Evolutionary conservation across 2,329 filamentous ascomycete species (phyloP), one percentile per base, ranked within the genome.

Genomic region (Venturia carpophila): DNA sequence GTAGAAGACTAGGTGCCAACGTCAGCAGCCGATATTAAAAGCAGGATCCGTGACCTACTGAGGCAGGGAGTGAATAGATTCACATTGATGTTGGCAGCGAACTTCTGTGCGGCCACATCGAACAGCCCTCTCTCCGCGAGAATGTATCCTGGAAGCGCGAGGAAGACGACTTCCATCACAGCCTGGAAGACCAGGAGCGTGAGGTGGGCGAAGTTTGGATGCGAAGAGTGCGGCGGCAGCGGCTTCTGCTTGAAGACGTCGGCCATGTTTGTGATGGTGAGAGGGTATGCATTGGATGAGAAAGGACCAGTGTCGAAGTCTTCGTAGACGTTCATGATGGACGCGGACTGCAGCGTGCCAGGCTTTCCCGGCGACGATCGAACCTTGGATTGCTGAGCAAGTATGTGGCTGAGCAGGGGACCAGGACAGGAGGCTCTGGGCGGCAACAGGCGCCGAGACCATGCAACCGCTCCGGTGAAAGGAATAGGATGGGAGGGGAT

Each of bases 11-110:
- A n/a, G 67, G 45, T 19, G 4, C 1, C 34, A 52, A 37, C 13
- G 21, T 60, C 60, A 66, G 62, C 39, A 30, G 55, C 21, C 27
- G 17, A 27, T 66, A 27, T 15, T 5, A 27, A 56, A 15, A 58
- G 13, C 13, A n/a, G 1, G 21, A 61, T 13, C 39, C 13, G 27
- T 60, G 43, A 78, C 87, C 68, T 86, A 95, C 91, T 95, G 68
- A 99, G 86, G 75, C 94, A 97, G 69, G 94, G 94, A 39, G 94
- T 99, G 77, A 99, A 99, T 52, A 99, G 83, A 79, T 90, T 90
- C 66, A 97, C 92, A 75, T 99, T 99, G 70, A 99, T 82, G 73
- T 99, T 97, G 64, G 94, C 93, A 62, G 97, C 82, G 73, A 99
- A 95, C 77, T 97, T 97, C 76, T 99, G 94, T 75, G 92, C 90